These are phyloP conservation scores for Lentinula raphanica DNA, from an alignment of 768 basidiomycete genomes.

Conservation along the genomic window DNA sequence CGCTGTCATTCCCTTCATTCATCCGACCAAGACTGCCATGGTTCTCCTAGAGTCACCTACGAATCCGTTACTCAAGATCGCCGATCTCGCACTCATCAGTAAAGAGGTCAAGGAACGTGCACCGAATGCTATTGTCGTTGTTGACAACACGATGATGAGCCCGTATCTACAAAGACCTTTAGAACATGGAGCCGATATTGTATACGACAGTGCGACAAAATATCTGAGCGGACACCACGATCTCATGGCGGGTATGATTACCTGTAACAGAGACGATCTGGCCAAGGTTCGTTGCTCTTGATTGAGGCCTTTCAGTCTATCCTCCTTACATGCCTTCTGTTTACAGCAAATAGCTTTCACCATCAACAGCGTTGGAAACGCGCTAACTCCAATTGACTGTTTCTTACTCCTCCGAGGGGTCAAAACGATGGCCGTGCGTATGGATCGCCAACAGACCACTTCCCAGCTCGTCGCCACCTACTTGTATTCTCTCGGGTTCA, in stretches of 20 bases:
- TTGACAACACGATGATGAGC: conserved; percentile 99
- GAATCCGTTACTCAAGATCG: conserved; percentile 94
- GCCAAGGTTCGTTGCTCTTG: conserved; percentile 54
- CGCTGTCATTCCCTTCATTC: conserved; percentile 57
- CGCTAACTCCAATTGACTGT: conserved; percentile 89
- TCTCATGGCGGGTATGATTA: conserved; percentile 95
- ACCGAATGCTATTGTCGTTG: conserved; percentile 77
- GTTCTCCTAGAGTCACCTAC: conserved; percentile 96
- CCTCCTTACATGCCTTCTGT: conserved; percentile 7
- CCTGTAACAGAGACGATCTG: conserved; percentile 86
- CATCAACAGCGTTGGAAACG: conserved; percentile 93
- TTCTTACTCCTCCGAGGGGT: conserved; percentile 94
- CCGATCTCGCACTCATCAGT: conserved; percentile 80
- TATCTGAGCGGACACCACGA: conserved; percentile 98
- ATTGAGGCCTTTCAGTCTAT: not conserved
- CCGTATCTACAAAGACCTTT: conserved; percentile 94
- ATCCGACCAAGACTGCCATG: conserved; percentile 80
- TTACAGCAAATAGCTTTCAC: conserved; percentile 79
- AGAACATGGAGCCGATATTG: conserved; percentile 93
- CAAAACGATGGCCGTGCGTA: conserved; percentile 93
- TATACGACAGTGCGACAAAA: conserved; percentile 97
- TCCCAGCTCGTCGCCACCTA: conserved; percentile 82
- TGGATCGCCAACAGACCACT: conserved; percentile 89
- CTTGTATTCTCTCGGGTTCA: conserved; percentile 80
- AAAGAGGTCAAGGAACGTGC: conserved; percentile 78